Conservation (phyloP, 2,329 filamentous ascomycete genomes). For the Diaporthe capsici region DNA sequence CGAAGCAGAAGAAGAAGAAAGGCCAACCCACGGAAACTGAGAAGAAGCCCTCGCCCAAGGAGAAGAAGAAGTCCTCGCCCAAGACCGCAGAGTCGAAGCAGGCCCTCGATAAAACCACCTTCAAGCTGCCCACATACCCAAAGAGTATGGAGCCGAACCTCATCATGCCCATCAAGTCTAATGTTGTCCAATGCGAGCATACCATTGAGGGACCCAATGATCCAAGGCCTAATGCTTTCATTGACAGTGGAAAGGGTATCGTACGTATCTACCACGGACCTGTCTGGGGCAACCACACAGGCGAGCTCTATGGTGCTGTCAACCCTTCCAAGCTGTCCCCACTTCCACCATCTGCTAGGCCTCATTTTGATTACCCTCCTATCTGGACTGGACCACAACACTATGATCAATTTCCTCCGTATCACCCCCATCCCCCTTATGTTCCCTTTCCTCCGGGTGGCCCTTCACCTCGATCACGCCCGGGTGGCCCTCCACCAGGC, state of each 20-base stretch:
- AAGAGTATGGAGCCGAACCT: slow-evolving; percentile 55
- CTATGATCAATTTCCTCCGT: slow-evolving; percentile 12
- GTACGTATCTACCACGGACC: slow-evolving; percentile 71
- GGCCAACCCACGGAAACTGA: slow-evolving; percentile 26
- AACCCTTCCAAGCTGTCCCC: slow-evolving; percentile 31
- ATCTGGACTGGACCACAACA: background rate
- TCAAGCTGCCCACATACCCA: slow-evolving; percentile 41
- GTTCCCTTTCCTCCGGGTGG: background rate
- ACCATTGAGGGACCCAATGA: slow-evolving; percentile 66
- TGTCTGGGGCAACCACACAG: slow-evolving; percentile 65
- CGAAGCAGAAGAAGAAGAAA: slow-evolving; percentile 39
- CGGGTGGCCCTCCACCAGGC: slow-evolving; percentile 13
- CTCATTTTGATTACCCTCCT: background rate
- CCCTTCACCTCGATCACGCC: background rate
- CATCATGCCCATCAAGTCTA: slow-evolving; percentile 62
- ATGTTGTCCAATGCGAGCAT: slow-evolving; percentile 69
- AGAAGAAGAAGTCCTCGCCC: slow-evolving; percentile 21
- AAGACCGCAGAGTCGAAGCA: slow-evolving; percentile 42
- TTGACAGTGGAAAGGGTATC: slow-evolving; percentile 65
- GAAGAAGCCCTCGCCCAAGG: slow-evolving; percentile 23
- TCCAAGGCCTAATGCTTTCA: slow-evolving; percentile 72
- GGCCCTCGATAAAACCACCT: slow-evolving; percentile 23
- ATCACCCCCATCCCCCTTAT: background rate
- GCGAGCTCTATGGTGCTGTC: slow-evolving; percentile 56
- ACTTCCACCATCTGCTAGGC: slow-evolving; percentile 14